A percentile compares a stretch with the other conserved stretches of the same genome.
Conservation (phyloP, 106 monocot genomes). For the Allium sativum region DNA sequence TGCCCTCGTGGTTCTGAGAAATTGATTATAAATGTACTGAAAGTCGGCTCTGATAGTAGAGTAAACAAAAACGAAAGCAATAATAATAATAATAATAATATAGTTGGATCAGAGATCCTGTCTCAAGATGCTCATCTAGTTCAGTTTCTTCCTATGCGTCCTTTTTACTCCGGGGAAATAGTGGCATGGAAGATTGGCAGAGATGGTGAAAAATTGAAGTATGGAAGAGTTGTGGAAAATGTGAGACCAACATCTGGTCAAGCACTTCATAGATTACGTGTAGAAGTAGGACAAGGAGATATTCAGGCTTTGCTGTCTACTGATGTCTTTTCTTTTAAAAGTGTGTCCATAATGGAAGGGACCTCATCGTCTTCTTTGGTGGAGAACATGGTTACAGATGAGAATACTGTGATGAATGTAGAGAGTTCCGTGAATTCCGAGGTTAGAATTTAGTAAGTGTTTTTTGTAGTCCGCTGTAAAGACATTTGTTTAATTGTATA, state of each 20-base stretch:
- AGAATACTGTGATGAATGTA: conserved; percentile 10
- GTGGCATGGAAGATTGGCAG: conserved; percentile 82
- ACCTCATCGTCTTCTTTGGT: conserved; percentile 18
- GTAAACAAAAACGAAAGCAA: conserved; percentile 16
- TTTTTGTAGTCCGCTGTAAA: no score
- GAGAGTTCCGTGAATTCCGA: conserved; percentile 15
- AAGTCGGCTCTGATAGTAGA: conserved; percentile 48
- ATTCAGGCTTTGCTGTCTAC: conserved; percentile 65
- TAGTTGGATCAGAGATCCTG: conserved; percentile 54
- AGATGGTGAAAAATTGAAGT: conserved; percentile 77
- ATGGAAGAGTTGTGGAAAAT: conserved; percentile 85
- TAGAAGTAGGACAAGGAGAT: conserved; percentile 59
- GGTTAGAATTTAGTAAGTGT: conserved; percentile 24
- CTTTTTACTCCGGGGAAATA: conserved; percentile 85
- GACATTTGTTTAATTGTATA: no score
- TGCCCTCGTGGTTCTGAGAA: conserved; percentile 66
- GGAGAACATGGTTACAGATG: conserved; percentile 6
- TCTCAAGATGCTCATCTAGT: conserved; percentile 84
- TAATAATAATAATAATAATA: conserved; percentile 21
- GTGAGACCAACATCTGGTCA: conserved; percentile 85
- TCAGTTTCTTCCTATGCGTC: conserved; percentile 82
- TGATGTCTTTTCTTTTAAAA: conserved; percentile 87
- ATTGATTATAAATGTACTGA: conserved; percentile 43
- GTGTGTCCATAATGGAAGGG: conserved; percentile 51
- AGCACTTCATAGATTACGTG: conserved; percentile 65